Conservation (phyloP, 306 rosid species). For the Delonix regia region DNA sequence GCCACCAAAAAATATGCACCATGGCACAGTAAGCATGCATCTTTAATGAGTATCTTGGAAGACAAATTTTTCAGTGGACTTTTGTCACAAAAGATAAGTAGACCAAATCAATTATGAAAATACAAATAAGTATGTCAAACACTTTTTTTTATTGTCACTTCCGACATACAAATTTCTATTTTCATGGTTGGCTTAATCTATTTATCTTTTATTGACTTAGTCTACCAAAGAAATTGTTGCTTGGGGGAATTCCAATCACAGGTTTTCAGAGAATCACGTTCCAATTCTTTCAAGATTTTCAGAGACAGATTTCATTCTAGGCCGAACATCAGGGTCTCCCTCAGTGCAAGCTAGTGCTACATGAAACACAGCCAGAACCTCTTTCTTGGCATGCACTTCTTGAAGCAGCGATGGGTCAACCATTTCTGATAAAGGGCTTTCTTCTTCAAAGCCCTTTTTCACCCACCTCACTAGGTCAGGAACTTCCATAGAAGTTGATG, state of each 20-base stretch:
- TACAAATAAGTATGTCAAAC: neutral
- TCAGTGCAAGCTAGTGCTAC: constrained; percentile 88
- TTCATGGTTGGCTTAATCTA: neutral
- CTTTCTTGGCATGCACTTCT: constrained; percentile 92
- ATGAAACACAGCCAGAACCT: constrained; percentile 85
- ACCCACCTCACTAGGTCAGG: constrained; percentile 93
- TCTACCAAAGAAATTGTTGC: neutral
- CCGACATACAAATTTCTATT: neutral
- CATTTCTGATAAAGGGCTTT: constrained; percentile 85
- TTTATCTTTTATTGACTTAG: neutral
- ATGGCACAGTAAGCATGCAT: constrained; percentile 21
- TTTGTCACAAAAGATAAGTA: neutral
- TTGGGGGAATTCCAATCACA: constrained; percentile 28
- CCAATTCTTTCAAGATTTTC: constrained; percentile 86
- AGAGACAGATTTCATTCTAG: constrained; percentile 88
- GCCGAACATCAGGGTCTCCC: constrained; percentile 83
- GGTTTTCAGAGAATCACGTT: constrained; percentile 20
- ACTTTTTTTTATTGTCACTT: neutral
- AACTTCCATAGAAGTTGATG: constrained; percentile 81
- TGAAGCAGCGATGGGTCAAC: constrained; percentile 84
- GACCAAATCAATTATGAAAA: neutral
- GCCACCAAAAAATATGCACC: constrained; percentile 41
- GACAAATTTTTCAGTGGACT: neutral
- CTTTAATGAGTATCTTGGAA: neutral
- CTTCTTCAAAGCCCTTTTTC: constrained; percentile 88